Base-by-base conservation (phyloP, 106 monocot species). In the Dendrobium catenatum region DNA sequence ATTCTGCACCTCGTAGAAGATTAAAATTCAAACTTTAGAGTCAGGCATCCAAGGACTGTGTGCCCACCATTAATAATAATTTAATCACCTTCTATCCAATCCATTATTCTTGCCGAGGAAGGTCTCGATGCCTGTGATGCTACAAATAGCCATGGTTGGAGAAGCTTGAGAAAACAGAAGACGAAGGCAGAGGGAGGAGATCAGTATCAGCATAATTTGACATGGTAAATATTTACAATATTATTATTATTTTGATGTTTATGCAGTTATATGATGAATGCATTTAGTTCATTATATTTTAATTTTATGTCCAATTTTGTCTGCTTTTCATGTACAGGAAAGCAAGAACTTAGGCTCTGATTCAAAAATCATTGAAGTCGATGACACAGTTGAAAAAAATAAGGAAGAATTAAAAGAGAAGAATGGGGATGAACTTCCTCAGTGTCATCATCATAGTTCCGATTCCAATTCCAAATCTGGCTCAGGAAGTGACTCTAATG, bases 401-500 rank as follows among this genome's bases (percentile, higher is more conserved):
- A 72, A 40, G 72, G 27, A 68, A 68, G 29, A 72, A 15, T 22
- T 16, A 58, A 19, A 58, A 37, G 29, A 72, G 4, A 37, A 72
- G 40, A 37, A 72, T 10, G 37, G 40, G 15, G 72, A 72, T 13
- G 29, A 72, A 17, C 3, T 3, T 51, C 37, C 40, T 9, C 37
- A 17, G 72, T 72, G 72, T 37, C 72, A 72, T 40, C 27, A 72
- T 72, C 16, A 16, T 40, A 66, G 26, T 22, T 33, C 37, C 31
- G 72, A 72, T 27, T 72, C 72, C 17, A 72, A 40, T 72, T 72
- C 72, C 13, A 72, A 72, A 72, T 72, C 72, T 72, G 72, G 37
- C 4, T 72, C 72, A 13, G 33, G 15, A 72, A 72, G 29, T 72
- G 40, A n/a, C 72, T 72, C 72, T 5, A 37, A 72, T 27, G 40